Evolutionary conservation across 2,329 filamentous ascomycete species (phyloP), one percentile per base, ranked within the genome.

Genomic region (Esteya vermicola): DNA sequence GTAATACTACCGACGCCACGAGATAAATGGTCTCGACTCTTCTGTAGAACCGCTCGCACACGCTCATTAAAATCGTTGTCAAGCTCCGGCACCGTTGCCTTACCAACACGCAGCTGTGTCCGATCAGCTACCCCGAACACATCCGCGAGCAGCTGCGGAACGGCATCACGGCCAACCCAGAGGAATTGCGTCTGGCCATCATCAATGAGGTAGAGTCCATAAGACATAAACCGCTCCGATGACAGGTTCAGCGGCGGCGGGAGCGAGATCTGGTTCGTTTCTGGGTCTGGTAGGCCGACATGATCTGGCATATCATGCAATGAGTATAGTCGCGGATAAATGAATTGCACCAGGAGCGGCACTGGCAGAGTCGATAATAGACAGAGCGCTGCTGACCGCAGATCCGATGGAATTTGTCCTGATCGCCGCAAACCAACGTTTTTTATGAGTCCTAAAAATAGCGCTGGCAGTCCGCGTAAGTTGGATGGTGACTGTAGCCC

Each of bases 41-140:
- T 98, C 52, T 88, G 80, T 42, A 95, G 65, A 9, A 98, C 86
- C 7, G 82, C 83, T 38, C 91, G 77, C 27, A 98, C 81, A 21
- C 89, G 77, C 65, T 96, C 89, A 61, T 86, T 96, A 69, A 96
- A 95, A 58, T 98, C 91, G 50, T 85, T 89, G 51, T 96, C 91
- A 30, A 96, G 64, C 50, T 93, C 79, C 0, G 89, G 86, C 47
- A 98, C 61, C 5, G 78, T 75, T 20, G 80, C 80, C 70, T 98
- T 98, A 58, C 91, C 91, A 47, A 95, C 85, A 49, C 85, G 86
- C 45, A 98, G 67, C 54, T 85, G 81, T 30, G 77, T 78, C 54
- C 83, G 78, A 60, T 95, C 88, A 34, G 80, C 70, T 10, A 91
- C 70, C 20, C 86, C 89, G 57, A 98, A 98, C 6, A 96, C 89